phyloP scores from a whole-genome alignment of 495 filamentous ascomycete species.

The Podospora comata region DNA sequence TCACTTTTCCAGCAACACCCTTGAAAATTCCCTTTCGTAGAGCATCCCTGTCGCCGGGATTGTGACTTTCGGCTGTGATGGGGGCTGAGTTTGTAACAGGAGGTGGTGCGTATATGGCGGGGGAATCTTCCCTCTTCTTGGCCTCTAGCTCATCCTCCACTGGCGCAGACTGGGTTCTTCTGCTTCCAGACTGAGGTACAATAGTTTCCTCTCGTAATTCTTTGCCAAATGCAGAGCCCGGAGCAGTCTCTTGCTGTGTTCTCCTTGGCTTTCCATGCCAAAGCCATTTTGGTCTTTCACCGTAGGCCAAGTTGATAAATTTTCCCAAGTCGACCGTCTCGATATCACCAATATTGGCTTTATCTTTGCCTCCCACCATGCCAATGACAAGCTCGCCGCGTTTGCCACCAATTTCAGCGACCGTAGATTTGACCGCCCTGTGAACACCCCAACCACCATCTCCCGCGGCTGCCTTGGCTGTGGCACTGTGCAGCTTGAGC shows the following conservation, averaged over 20 bases:
- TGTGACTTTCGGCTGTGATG: constrained; percentile 38
- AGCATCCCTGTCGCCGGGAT: constrained; percentile 60
- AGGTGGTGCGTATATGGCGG: constrained; percentile 34
- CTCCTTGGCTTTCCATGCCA: constrained; percentile 82
- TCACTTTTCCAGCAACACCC: constrained; percentile 73
- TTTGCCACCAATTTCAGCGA: constrained; percentile 93
- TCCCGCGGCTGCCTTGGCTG: constrained; percentile 81
- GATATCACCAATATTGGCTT: constrained; percentile 83
- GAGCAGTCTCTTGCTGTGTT: constrained; percentile 45
- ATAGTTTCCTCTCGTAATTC: constrained; percentile 42
- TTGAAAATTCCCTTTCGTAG: constrained; percentile 69
- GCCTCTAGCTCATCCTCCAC: constrained; percentile 47
- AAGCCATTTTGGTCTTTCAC: constrained; percentile 83
- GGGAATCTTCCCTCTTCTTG: constrained; percentile 43
- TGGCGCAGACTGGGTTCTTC: constrained; percentile 47
- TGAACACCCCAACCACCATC: constrained; percentile 70
- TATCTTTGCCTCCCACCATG: constrained; percentile 85
- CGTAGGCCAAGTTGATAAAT: constrained; percentile 71
- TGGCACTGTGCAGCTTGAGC: constrained; percentile 71
- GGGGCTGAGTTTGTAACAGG: constrained; percentile 37
- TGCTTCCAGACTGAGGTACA: constrained; percentile 41
- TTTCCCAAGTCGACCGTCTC: constrained; percentile 87
- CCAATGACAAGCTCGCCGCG: constrained; percentile 90
- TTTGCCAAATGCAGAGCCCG: constrained; percentile 61
- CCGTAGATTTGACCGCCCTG: constrained; percentile 89